Conservation (phyloP, 2,329 filamentous ascomycete species). For the Cladosporium sp. region DNA sequence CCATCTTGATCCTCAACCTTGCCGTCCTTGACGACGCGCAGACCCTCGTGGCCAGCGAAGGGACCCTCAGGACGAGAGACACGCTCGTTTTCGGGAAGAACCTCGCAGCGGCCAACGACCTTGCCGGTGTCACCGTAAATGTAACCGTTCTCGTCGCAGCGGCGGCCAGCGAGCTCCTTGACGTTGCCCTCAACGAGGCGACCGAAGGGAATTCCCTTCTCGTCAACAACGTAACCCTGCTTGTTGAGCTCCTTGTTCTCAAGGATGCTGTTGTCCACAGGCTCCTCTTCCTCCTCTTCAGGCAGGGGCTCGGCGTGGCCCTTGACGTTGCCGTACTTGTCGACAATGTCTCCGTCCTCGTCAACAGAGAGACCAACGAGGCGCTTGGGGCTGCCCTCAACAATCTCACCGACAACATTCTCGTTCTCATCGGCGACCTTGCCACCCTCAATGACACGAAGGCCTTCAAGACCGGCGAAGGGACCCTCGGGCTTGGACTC, state of each 20-base stretch:
- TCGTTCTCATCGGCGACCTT: conserved; percentile 53
- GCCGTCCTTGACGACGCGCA: conserved; percentile 68
- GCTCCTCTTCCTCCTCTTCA: conserved; percentile 47
- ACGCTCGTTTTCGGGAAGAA: conserved; percentile 58
- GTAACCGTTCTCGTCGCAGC: conserved; percentile 56
- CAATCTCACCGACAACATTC: conserved; percentile 54
- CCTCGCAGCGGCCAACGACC: conserved; percentile 57
- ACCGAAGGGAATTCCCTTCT: conserved; percentile 56
- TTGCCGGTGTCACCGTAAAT: conserved; percentile 59
- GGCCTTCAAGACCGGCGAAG: conserved; percentile 51
- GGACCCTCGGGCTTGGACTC: conserved; percentile 52
- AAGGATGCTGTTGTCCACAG: conserved; percentile 53
- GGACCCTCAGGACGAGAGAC: conserved; percentile 62
- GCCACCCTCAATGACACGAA: conserved; percentile 50
- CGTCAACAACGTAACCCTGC: conserved; percentile 56
- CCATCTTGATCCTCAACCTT: conserved; percentile 77
- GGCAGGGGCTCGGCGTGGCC: conserved; percentile 59
- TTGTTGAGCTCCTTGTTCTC: conserved; percentile 59
- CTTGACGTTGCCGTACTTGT: conserved; percentile 62
- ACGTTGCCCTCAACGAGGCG: conserved; percentile 58
- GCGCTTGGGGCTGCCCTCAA: conserved; percentile 61
- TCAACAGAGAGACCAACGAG: conserved; percentile 61
- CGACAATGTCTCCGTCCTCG: conserved; percentile 63
- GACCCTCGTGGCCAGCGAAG: conserved; percentile 66
- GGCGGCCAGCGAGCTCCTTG: conserved; percentile 57